phyloP scores from a whole-genome alignment of 345 rosid genomes.

The Eucalyptus cloeziana region DNA sequence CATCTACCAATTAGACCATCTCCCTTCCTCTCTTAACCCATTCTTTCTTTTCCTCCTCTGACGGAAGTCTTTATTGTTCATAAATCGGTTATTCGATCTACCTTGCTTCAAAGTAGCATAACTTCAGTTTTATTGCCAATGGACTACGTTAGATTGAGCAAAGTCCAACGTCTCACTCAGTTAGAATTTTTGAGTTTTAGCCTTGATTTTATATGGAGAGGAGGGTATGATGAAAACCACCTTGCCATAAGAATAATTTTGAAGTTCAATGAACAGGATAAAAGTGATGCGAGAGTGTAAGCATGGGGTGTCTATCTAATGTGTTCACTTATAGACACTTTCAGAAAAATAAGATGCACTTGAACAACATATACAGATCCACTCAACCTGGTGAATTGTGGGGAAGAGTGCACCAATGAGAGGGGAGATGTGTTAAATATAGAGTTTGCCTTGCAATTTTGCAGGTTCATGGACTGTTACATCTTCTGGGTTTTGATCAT shows the following conservation, averaged over 20 bases:
- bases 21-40: not conserved
- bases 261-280: not conserved
- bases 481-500: slow-evolving; percentile 93
- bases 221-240: not conserved
- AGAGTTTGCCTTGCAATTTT: not conserved
- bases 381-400: not conserved
- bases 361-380: not conserved
- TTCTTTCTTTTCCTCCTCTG: not conserved
- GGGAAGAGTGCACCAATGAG: not conserved
- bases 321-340: not conserved
- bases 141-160: not conserved
- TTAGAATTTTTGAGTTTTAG: not conserved
- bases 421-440: not conserved
- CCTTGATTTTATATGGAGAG: not conserved
- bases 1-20: not conserved
- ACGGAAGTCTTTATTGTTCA: not conserved
- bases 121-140: not conserved
- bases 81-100: not conserved
- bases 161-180: not conserved
- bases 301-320: not conserved
- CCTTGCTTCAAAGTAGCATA: not conserved
- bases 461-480: slow-evolving; percentile 92
- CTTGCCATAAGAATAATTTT: not conserved
- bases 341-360: not conserved
- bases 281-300: not conserved